These are phyloP conservation scores for Lactuca saligna DNA, from an alignment of 129 eudicot genomes.

Conservation along the genomic window DNA sequence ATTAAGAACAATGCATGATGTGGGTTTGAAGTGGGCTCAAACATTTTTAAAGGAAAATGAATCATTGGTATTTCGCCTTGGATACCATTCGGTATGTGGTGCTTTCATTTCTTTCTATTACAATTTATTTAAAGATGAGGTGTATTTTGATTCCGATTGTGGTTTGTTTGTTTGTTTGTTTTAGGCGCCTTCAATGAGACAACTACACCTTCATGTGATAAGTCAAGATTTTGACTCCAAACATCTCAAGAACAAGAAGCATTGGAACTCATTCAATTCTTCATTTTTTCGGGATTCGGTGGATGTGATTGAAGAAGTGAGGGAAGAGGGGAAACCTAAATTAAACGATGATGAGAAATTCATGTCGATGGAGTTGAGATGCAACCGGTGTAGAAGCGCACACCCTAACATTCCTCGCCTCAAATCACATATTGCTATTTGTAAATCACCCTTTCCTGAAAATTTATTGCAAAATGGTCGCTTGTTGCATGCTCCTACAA, in stretches of 20 bases:
- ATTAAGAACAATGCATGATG: constrained; percentile 63
- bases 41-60: constrained; percentile 52
- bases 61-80: constrained; percentile 75
- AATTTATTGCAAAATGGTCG: constrained; percentile 56
- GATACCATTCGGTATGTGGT: constrained; percentile 82
- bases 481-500: constrained; percentile 35
- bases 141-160: neutral
- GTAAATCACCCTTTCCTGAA: constrained; percentile 67
- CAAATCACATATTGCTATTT: constrained; percentile 68
- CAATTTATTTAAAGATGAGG: neutral
- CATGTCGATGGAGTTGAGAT: constrained; percentile 74
- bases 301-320: constrained; percentile 72
- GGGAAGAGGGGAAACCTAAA: constrained; percentile 49
- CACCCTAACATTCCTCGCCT: constrained; percentile 92
- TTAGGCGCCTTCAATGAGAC: constrained; percentile 96
- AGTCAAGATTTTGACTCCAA: constrained; percentile 91
- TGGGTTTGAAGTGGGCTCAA: constrained; percentile 73
- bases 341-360: constrained; percentile 49
- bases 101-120: neutral
- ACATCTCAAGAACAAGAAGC: constrained; percentile 87
- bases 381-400: constrained; percentile 88
- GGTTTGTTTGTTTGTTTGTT: constrained; percentile 18
- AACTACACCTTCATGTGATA: constrained; percentile 91
- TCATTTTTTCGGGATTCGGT: constrained; percentile 78
- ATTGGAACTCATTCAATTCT: constrained; percentile 90